Conservation (phyloP, 306 rosid genomes). For the Cicer pinnatifidum region DNA sequence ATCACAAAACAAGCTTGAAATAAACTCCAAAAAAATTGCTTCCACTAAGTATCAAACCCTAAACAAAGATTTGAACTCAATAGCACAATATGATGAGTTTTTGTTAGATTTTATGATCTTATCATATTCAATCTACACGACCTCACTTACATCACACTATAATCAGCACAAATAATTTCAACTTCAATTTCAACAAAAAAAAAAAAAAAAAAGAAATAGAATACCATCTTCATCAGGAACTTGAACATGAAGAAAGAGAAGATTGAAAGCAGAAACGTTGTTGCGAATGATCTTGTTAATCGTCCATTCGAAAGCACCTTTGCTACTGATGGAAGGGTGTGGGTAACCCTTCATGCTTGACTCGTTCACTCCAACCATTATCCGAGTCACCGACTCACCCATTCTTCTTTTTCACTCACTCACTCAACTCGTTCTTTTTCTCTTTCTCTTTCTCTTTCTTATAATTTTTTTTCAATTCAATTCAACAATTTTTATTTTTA, state of each 20-base stretch:
- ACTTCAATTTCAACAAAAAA: too few relatives aligned
- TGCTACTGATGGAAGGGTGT: constrained; percentile 86
- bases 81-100: too few relatives aligned
- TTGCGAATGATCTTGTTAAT: constrained; percentile 76
- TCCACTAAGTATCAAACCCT: too few relatives aligned
- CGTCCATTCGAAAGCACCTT: constrained; percentile 88
- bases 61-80: too few relatives aligned
- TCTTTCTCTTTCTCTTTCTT: not conserved
- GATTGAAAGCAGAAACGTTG: constrained; percentile 66
- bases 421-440: constrained; percentile 16
- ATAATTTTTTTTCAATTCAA: too few relatives aligned
- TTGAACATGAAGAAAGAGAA: constrained; percentile 85
- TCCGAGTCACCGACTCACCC: constrained; percentile 55
- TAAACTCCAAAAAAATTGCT: too few relatives aligned
- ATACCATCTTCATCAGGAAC: constrained; percentile 89
- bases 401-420: not conserved
- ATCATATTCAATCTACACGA: constrained; percentile 12
- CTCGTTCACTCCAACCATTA: constrained; percentile 84
- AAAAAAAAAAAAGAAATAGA: not conserved
- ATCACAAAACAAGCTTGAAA: not conserved
- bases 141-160: not conserved
- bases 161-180: not conserved
- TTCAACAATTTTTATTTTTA: not conserved
- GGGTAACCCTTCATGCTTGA: constrained; percentile 91
- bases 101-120: too few relatives aligned